These are phyloP conservation scores for Platanthera zijinensis DNA, from an alignment of 106 monocot genomes.

Conservation along the genomic window DNA sequence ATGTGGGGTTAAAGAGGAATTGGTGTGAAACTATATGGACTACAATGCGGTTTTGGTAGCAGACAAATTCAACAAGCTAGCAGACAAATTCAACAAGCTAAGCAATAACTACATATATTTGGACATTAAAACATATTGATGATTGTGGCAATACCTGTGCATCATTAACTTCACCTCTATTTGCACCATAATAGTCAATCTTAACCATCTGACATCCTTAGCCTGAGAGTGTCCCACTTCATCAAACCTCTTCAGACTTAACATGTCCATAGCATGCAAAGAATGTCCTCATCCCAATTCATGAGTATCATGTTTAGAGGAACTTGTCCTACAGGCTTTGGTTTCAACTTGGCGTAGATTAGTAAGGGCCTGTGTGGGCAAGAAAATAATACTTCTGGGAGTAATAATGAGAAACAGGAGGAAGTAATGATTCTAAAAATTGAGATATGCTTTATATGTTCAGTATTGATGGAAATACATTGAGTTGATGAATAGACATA, in stretches of 20 bases:
- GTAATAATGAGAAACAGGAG: background rate
- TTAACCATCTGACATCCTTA: background rate
- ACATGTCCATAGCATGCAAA: background rate
- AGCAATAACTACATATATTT: background rate
- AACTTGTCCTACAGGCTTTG: background rate
- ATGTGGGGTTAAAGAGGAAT: no score
- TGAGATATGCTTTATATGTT: background rate
- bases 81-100: background rate
- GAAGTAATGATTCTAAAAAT: background rate
- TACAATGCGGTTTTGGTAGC: background rate
- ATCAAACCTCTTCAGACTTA: background rate
- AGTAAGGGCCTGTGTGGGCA: background rate
- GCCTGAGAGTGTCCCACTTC: background rate
- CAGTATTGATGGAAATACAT: background rate
- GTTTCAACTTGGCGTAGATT: background rate
- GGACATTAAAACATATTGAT: background rate
- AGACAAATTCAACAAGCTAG: background rate
- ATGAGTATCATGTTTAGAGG: background rate
- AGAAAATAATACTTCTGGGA: background rate
- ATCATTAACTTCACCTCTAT: background rate
- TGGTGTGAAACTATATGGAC: no score
- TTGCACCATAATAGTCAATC: background rate
- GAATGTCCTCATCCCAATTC: background rate
- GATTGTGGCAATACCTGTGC: background rate
- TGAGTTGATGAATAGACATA: background rate